Percentiles rank a stretch among this genome's conserved stretches.
Conservation (phyloP, 2,329 filamentous ascomycete genomes). For the Colletotrichum simmondsii region DNA sequence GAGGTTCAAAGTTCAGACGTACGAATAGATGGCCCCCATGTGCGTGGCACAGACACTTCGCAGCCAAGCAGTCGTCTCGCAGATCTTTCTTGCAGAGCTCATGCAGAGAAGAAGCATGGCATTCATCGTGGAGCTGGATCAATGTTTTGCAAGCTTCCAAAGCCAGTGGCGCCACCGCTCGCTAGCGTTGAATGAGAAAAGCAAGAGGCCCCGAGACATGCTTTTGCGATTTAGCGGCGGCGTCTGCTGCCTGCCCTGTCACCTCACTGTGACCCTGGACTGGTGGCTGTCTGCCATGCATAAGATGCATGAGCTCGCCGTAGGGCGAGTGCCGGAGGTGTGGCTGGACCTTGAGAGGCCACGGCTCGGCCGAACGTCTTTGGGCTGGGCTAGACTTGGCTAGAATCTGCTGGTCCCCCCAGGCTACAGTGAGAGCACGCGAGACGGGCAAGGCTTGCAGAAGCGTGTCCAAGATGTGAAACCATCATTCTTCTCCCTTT, state of each 20-base stretch:
- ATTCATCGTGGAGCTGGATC: slow-evolving; percentile 6
- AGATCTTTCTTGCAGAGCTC: background rate
- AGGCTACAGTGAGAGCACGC: slow-evolving; percentile 10
- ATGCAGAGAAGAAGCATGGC: slow-evolving; percentile 1
- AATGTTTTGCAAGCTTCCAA: slow-evolving; percentile 15
- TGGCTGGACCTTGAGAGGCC: slow-evolving; percentile 21
- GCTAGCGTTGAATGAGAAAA: slow-evolving; percentile 26
- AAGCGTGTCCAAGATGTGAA: background rate
- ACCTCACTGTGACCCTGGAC: too few relatives aligned
- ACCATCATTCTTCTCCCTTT: background rate
- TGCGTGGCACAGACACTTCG: background rate
- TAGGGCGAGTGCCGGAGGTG: background rate
- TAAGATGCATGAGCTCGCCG: background rate
- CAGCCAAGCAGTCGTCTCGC: background rate
- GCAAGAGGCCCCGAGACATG: slow-evolving; percentile 22
- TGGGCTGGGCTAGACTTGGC: slow-evolving; percentile 8
- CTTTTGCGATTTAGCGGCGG: background rate
- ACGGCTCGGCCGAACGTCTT: slow-evolving; percentile 5
- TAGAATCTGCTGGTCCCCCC: slow-evolving; percentile 9
- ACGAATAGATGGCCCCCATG: background rate
- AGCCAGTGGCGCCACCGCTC: slow-evolving; percentile 27
- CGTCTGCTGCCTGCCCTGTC: background rate
- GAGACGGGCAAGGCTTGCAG: slow-evolving; percentile 16
- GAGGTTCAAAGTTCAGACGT: slow-evolving; percentile 6
- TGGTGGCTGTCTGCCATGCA: background rate